Evolutionary conservation across 768 basidiomycete species (phyloP), one percentile per base, ranked within the genome.

Genomic region (Dentipellis sp.): DNA sequence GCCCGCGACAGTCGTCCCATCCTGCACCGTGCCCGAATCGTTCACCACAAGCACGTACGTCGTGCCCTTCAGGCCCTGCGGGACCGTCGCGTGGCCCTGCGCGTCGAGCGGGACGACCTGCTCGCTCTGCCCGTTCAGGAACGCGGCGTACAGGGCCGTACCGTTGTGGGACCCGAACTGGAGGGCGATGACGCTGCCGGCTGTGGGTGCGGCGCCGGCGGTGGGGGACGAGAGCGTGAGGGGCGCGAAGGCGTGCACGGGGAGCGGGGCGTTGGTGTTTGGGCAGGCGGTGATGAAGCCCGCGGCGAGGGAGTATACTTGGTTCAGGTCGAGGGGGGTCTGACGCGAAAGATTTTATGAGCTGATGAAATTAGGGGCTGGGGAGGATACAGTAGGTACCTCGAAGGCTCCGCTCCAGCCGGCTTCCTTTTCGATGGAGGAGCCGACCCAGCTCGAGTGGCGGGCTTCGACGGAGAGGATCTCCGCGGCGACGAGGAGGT

Each of bases 331-430:
- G 22, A 80, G 67, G 4, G 76, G 71, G 1, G 72, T 74, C 75
- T 76, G 35, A 29, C 36, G n/a, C 22, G 42, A 17, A 22, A 58
- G 53, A 23, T 55, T 7, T 63, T 55, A 45, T 66, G 48, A 69
- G 65, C 14, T 56, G 68, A 65, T 56, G 65, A 58, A 58, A 57
- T 45, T 42, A 14, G 11, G n/a, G n/a, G 4, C 42, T 8, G n/a
- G 8, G 64, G 58, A 66, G 56, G 57, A 22, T 17, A 49, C 38
- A 47, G 57, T n/a, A 57, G 62, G 17, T 56, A 62, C 61, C 14
- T 85, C 83, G 63, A 83, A 81, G 9, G 82, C 71, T 3, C 77
- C 75, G 50, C 76, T 78, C 83, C 83, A 86, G 1, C 79, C 73
- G 37, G 75, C 72, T n/a, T 67, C 66, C 51, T 77, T 71, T 57